phyloP scores from a whole-genome alignment of 2,329 filamentous ascomycete genomes.

The Thelonectria rubi region DNA sequence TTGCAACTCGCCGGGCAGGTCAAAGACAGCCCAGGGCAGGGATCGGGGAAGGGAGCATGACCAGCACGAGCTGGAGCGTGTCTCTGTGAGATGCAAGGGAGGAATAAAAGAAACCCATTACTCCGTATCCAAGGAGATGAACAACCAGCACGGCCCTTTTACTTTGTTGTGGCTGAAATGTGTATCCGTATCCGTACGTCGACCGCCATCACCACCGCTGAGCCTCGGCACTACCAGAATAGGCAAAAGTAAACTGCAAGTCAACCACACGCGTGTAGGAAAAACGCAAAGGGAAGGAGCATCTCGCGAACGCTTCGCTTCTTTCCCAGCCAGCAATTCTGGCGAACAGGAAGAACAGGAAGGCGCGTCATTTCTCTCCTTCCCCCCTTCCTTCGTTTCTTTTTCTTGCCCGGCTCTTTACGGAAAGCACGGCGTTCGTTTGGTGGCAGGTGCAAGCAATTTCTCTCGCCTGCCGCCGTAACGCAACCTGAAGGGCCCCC shows the following conservation, averaged over 20 bases:
- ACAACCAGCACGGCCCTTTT: neutral
- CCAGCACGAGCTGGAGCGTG: neutral
- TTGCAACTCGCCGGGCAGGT: too few species aligned
- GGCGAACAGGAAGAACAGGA: neutral
- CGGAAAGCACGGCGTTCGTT: neutral
- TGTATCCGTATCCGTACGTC: too few species aligned
- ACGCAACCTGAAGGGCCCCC: neutral
- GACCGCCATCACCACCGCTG: too few species aligned
- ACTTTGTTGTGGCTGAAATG: neutral
- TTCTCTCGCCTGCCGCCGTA: neutral
- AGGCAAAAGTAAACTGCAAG: neutral
- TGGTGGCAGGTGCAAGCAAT: neutral
- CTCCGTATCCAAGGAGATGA: neutral
- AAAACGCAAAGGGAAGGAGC: neutral
- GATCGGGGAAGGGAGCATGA: constrained; percentile 4
- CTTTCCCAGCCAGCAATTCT: neutral
- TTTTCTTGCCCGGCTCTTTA: neutral
- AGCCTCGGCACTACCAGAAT: neutral
- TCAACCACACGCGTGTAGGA: neutral
- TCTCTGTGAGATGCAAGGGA: neutral
- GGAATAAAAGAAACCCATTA: neutral
- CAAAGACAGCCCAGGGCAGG: neutral
- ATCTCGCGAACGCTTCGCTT: neutral
- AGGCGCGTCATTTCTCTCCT: neutral
- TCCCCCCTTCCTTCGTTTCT: neutral